Base-by-base conservation (phyloP, 2,329 filamentous ascomycete genomes). In the Diplodia corticola region DNA sequence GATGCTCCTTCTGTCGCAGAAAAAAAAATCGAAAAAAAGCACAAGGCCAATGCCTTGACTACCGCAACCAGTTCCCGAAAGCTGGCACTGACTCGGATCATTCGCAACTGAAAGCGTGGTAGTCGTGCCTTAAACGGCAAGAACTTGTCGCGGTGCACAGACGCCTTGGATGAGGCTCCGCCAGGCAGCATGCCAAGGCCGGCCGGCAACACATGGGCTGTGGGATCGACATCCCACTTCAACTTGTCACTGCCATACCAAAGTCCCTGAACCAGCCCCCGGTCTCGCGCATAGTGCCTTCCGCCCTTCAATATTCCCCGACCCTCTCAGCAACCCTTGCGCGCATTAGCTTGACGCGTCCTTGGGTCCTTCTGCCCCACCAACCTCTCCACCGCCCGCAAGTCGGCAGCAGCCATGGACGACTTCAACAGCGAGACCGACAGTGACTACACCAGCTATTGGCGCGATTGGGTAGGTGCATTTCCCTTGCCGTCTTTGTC, bases 381-480 rank as follows among this genome's bases (percentile, higher is more conserved):
- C 40, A 61, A 28, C 44, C 44, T 40, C 26, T 28, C 46, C 15
- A 44, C 57, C 37, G 24, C 48, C 46, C 28, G 44, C 28, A 15
- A 53, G 20, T 35, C 46, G 60, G 60, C 60, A 51, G 64, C 51
- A 67, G 74, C 68, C 74, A 98, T 98, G 95, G 95, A 98, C 78
- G 94, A 98, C 81, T 98, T 95, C 80, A 93, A 92, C 71, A 97
- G 93, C 77, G 95, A 99, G 80, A 96, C 93, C 13, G 95, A 99
- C 78, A 97, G 93, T 80, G 95, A 99, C 82, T 99, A 98, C 79
- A 97, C 95, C 57, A 98, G 93, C 81, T 99, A 98, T 80, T 99
- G 95, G 95, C 86, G 94, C 79, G 95, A 99, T 82, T 99, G 95
- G 95, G 95, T 98, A 84, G 83, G 92, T 89, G 68, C 64, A 66